A percentile compares a stretch with the other conserved stretches of the same genome.
Evolutionary conservation across 1,284 basidiomycete species (phyloP).

Genomic region (Cutaneotrichosporon cyanovorans): DNA sequence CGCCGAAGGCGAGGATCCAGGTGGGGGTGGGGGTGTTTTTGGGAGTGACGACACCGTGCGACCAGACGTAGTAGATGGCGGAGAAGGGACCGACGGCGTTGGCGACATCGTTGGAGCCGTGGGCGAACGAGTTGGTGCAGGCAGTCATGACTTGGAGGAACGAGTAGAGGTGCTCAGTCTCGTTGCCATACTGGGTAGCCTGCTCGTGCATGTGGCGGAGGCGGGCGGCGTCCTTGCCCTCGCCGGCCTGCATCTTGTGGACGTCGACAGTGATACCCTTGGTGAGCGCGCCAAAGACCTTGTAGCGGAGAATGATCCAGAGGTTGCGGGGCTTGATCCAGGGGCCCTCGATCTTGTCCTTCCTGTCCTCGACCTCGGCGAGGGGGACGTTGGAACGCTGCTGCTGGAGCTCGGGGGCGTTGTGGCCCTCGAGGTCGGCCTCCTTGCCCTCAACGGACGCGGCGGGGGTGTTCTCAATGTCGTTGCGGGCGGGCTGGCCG

Average conservation of each 20-base stretch:
- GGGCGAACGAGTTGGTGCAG: slow-evolving; percentile 51
- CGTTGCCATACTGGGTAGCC: slow-evolving; percentile 48
- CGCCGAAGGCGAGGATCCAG: slow-evolving; percentile 49
- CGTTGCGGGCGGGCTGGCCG: neutral
- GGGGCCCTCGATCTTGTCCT: slow-evolving; percentile 25
- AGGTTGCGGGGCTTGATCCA: slow-evolving; percentile 46
- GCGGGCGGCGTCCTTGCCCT: slow-evolving; percentile 29
- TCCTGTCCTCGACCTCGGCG: slow-evolving; percentile 27
- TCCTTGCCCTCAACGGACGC: slow-evolving; percentile 3
- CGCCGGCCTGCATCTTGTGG: slow-evolving; percentile 40
- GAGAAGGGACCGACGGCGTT: slow-evolving; percentile 44
- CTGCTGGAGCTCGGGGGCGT: neutral
- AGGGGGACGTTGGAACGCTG: slow-evolving; percentile 15
- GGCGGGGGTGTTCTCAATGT: neutral
- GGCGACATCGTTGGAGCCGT: slow-evolving; percentile 46
- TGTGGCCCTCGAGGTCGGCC: slow-evolving; percentile 7
- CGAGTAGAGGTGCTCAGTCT: slow-evolving; percentile 49
- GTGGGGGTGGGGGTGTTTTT: slow-evolving; percentile 42
- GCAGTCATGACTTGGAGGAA: slow-evolving; percentile 51
- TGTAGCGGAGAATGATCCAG: slow-evolving; percentile 44
- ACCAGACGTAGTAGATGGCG: slow-evolving; percentile 47
- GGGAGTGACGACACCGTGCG: slow-evolving; percentile 28
- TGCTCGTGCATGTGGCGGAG: slow-evolving; percentile 44
- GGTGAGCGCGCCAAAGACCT: slow-evolving; percentile 26
- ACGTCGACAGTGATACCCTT: slow-evolving; percentile 42